phyloP scores from a whole-genome alignment of 2,329 filamentous ascomycete genomes.

The Magnaporthiopsis rhizophila region DNA sequence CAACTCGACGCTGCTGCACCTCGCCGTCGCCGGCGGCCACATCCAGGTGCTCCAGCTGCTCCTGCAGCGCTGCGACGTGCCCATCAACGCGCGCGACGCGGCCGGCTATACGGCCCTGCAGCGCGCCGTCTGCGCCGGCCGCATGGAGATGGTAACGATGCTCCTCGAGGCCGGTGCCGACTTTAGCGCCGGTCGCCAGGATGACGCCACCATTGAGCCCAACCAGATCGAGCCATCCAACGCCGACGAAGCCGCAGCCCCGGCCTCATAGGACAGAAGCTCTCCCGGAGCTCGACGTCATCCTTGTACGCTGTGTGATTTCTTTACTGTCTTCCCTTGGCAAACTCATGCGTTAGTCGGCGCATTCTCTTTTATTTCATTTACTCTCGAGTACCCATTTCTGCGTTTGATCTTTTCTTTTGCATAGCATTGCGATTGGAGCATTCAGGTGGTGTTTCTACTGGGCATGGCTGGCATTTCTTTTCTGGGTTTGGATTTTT shows the following conservation, averaged over 20 bases:
- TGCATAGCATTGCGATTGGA: constrained; percentile 5
- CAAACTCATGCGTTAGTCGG: not conserved
- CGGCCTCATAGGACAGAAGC: not conserved
- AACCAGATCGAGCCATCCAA: not conserved
- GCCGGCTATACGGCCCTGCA: constrained; percentile 7
- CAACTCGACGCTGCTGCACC: constrained; percentile 6
- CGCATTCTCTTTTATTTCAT: not conserved
- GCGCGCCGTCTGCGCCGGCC: constrained; percentile 7
- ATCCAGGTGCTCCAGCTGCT: constrained; percentile 7
- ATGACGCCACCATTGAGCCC: not conserved
- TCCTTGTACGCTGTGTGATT: too few species aligned
- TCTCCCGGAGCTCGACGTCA: too few species aligned
- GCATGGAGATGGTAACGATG: constrained; percentile 8
- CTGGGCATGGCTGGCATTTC: not conserved
- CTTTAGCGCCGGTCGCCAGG: constrained; percentile 7
- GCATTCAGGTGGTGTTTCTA: not conserved
- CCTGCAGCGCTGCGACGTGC: constrained; percentile 8
- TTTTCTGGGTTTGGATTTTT: not conserved
- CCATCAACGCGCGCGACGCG: constrained; percentile 7
- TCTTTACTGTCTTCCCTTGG: too few species aligned
- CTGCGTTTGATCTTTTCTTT: not conserved
- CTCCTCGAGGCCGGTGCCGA: constrained; percentile 7
- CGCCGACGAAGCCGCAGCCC: not conserved
- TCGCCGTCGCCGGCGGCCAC: constrained; percentile 7
- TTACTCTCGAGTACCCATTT: not conserved